Base-by-base conservation (phyloP, 2,329 filamentous ascomycete genomes). In the Microcyclosporella mali region DNA sequence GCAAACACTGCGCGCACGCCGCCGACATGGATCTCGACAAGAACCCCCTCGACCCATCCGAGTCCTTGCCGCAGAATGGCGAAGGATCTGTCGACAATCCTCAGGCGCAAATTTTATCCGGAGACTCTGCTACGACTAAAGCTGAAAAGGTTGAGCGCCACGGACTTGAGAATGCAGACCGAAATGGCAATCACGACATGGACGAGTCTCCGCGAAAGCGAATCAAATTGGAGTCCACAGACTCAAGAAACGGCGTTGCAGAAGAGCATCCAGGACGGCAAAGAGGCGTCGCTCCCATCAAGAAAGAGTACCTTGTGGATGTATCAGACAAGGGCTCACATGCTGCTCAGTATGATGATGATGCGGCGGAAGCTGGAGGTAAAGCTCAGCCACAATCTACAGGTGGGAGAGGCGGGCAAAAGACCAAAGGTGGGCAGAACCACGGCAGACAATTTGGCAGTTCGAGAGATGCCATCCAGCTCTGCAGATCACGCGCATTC, bases 361-460 rank as follows among this genome's bases (percentile, higher is more conserved):
- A 66, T 39, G 59, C 56, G 6, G 65, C 66, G 27, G 79, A 81
- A 60, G 61, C 67, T 17, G 74, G 75, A 27, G 74, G 73, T 40
- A 65, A 66, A 40, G 55, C 35, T 65, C 62, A 69, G 37, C 21
- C 49, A 4, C 47, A 52, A 33, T 21, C 39, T 8, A 38, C 43
- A 15, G 59, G 46, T 30, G 60, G 60, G 11, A 40, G 56, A 36
- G 58, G 58, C 25, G 59, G 58, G 30, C 54, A 60, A 60, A 73
- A 77, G 58, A 82, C 82, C 60, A 68, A 79, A 52, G 73, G 73
- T 33, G 85, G 86, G 27, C 88, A 95, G 66, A 95, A 97, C 66
- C 88, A 82, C 51, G 79, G 79, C 53, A 84, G 90, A 44, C 78
- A 77, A 33, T 95, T 92, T 62, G 88, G 88, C 38, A 80, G 74